Evolutionary conservation across 2,329 filamentous ascomycete genomes (phyloP), one percentile per base, ranked within the genome.

Genomic region (Fusarium compactum): DNA sequence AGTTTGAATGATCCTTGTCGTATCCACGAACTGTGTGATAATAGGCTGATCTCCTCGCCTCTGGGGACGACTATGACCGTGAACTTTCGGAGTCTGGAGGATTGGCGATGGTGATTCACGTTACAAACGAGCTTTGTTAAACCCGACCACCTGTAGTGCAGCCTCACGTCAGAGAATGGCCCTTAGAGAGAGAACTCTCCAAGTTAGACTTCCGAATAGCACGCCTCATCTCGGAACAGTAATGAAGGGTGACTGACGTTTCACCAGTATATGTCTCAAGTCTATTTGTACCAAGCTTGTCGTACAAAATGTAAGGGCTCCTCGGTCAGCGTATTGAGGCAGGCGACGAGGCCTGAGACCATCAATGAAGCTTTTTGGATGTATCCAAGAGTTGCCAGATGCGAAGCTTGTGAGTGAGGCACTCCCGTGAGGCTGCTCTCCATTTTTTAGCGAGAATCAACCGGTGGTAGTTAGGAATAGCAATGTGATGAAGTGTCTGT

Each of bases 1-100:
- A 20, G 43, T 25, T 50, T 25, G 20, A 25, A 16, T 10, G 43
- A 60, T 30, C 58, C 54, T 60, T 68, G 63, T 50, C 67, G 50
- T 48, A 43, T 24, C 25, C 32, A 30, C 30, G 32, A 41, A 52
- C 30, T 44, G 41, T 41, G 16, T 43, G 32, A 29, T 38, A 40
- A 29, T n/a, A 56, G 44, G 45, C 32, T 30, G 44, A 18, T 44
- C 20, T 27, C 24, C 24, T 24, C 43, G 24, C 12, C 15, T 48
- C 41, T 61, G 51, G 29, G 12, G 20, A 43, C 25, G 27, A 30
- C 20, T 45, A 29, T 22, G 5, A 20, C 40, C 34, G 32, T 25
- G 10, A 22, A 24, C n/a, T 34, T 56, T 41, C 20, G 25, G 22
- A 41, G 20, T 30, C 24, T 29, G 14, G 18, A 34, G 30, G 45